These are phyloP conservation scores for Musa beccarii DNA, from an alignment of 176 grass and related monocot genomes.

Conservation along the genomic window DNA sequence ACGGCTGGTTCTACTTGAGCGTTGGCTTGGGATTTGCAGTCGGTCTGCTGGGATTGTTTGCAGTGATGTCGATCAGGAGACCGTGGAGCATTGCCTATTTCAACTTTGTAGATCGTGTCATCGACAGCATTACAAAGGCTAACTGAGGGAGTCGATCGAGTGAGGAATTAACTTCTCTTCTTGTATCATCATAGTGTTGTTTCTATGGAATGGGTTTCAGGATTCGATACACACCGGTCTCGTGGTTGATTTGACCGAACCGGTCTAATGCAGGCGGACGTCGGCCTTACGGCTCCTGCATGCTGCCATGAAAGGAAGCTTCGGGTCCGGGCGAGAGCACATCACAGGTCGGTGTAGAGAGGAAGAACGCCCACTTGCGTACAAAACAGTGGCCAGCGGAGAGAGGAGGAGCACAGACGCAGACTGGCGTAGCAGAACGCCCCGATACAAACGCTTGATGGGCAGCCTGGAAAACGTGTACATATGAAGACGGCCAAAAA, in stretches of 20 bases:
- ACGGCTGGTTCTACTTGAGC: constrained; percentile 14
- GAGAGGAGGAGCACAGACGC: too few relatives aligned
- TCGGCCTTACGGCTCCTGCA: too few relatives aligned
- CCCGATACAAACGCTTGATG: not conserved
- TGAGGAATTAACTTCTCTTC: not conserved
- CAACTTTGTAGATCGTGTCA: not conserved
- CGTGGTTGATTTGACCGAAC: too few relatives aligned
- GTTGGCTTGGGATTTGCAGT: not conserved
- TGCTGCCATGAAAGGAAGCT: too few relatives aligned
- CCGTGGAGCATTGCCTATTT: constrained; percentile 8
- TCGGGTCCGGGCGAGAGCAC: too few relatives aligned
- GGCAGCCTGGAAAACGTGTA: not conserved
- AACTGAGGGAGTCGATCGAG: not conserved
- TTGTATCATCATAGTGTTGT: not conserved
- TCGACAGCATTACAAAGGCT: not conserved
- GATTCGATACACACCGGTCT: too few relatives aligned
- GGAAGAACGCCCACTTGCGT: too few relatives aligned
- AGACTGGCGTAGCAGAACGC: too few relatives aligned
- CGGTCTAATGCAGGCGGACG: too few relatives aligned
- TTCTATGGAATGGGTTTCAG: too few relatives aligned
- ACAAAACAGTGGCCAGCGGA: too few relatives aligned
- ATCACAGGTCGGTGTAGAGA: too few relatives aligned
- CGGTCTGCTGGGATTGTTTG: constrained; percentile 8
- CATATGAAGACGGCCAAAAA: not conserved
- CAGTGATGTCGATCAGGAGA: not conserved